Conservation (phyloP, 495 filamentous ascomycete species). For the Lasiosphaeria miniovina region DNA sequence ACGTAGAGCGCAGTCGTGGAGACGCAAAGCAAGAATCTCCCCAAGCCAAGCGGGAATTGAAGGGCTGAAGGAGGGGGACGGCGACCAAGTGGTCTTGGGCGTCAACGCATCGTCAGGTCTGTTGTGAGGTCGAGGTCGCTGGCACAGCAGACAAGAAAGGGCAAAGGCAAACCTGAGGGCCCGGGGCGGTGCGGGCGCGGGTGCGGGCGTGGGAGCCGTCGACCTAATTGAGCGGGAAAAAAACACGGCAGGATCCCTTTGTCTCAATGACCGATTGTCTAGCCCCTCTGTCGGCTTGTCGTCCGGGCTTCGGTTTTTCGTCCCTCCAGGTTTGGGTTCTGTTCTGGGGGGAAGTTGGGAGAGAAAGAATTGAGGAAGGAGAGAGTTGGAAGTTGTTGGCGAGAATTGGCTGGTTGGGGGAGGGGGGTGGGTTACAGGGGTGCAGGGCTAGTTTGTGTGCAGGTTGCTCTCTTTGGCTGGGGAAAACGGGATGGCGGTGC, state of each 20-base stretch:
- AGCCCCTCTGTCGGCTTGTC: background rate
- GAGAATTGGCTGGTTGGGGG: conserved; percentile 8
- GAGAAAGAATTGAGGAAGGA: conserved; percentile 3
- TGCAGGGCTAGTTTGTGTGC: background rate
- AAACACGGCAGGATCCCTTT: background rate
- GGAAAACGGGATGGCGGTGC: conserved; percentile 1
- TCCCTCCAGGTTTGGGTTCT: background rate
- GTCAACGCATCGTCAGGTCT: conserved; percentile 24
- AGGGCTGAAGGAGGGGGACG: background rate
- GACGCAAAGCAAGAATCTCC: background rate
- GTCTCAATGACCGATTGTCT: background rate
- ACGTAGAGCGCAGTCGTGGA: conserved; percentile 4
- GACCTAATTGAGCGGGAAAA: background rate
- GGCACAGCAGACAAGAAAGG: conserved; percentile 4
- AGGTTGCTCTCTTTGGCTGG: background rate
- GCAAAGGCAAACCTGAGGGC: background rate
- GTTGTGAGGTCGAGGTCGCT: conserved; percentile 10
- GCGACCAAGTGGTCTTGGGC: conserved; percentile 11
- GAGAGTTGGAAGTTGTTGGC: background rate
- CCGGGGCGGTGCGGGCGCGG: no score
- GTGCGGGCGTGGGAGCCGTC: background rate
- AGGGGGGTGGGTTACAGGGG: background rate
- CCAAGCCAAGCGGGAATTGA: background rate
- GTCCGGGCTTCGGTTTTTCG: background rate
- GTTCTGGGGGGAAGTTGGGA: background rate